Base-by-base conservation (phyloP, 2,329 filamentous ascomycete species). In the Botrytis porri region DNA sequence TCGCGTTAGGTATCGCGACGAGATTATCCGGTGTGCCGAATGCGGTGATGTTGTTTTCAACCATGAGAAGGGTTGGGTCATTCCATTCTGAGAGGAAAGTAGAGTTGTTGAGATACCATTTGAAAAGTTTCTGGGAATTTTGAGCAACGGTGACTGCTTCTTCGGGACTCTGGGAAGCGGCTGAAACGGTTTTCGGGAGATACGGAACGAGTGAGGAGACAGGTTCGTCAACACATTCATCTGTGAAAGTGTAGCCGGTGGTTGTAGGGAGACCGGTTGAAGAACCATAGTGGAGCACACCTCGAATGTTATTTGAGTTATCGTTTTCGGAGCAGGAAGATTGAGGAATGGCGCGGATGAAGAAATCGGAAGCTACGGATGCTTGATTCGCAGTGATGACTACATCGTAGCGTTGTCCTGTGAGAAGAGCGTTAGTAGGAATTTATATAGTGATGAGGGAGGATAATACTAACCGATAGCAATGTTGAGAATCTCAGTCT, bases 271-370 rank as follows among this genome's bases (percentile, higher is more conserved):
- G 75, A 10, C 75, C 73, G 32, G 78, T 79, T 63, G 81, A 81
- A 0, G 89, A 89, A 4, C 83, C 75, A 16, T 84, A 84, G 69
- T 82, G 82, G 4, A 88, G 76, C 43, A 88, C 85, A 1, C 85
- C 87, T 57, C 78, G 83, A 75, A 82, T 79, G 66, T 81, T 82
- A 5, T 83, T 82, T 77, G 90, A 83, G 59, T 90, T 84, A 18
- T 83, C 78, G 51, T 90, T 84, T 65, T 92, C 84, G 10, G 85
- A 87, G 0, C 89, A 91, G 1, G 87, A 77, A 8, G 85, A 88
- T 72, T 85, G 78, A 1, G 84, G 85, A 76, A 85, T 87, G 73
- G 85, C 83, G 45, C 88, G 86, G 82, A 91, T 87, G 87, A 88
- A 90, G 77, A 86, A 89, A 6, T 87, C 82, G 16, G 71, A 73